A percentile compares a stretch with the other conserved stretches of the same genome.
Conservation (phyloP, 225 moss, liverwort and hornwort species). For the Polytrichum commune region DNA sequence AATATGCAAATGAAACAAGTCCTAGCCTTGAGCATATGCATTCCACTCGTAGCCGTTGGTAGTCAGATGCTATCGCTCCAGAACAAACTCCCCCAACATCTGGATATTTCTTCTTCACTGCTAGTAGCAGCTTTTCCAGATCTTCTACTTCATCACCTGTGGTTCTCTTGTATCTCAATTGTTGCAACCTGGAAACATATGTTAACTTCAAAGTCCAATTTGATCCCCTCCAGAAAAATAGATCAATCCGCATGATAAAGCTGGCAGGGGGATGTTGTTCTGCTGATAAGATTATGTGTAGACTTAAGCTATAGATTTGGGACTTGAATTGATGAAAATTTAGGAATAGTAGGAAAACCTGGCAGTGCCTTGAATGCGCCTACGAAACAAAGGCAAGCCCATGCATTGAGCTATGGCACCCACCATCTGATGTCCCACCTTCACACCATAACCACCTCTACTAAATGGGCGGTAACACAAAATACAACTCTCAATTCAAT, state of each 20-base stretch:
- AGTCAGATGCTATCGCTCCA: conserved; percentile 95
- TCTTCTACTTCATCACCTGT: conserved; percentile 95
- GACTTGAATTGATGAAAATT: too few relatives aligned
- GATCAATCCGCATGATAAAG: too few relatives aligned
- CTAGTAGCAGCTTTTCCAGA: conserved; percentile 70
- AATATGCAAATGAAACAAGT: conserved; percentile 85
- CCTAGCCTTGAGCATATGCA: conserved; percentile 90
- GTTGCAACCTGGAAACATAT: conserved; percentile 47
- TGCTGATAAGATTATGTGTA: too few relatives aligned
- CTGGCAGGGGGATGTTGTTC: too few relatives aligned
- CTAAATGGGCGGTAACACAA: too few relatives aligned
- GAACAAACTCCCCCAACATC: conserved; percentile 73
- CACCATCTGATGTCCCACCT: conserved; percentile 98
- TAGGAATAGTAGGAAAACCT: conserved; percentile 39
- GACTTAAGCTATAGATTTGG: too few relatives aligned
- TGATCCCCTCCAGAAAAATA: too few relatives aligned
- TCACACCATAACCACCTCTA: conserved; percentile 7
- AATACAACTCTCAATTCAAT: too few relatives aligned
- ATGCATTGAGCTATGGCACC: conserved; percentile 81
- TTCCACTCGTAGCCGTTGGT: conserved; percentile 96
- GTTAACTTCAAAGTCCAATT: background rate
- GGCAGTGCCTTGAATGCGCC: conserved; percentile 75
- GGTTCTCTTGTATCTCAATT: conserved; percentile 71
- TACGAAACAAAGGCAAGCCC: conserved; percentile 89
- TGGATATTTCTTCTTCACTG: conserved; percentile 68